Conservation (phyloP, 2,329 filamentous ascomycete species). For the Nigrograna mackinnonii region DNA sequence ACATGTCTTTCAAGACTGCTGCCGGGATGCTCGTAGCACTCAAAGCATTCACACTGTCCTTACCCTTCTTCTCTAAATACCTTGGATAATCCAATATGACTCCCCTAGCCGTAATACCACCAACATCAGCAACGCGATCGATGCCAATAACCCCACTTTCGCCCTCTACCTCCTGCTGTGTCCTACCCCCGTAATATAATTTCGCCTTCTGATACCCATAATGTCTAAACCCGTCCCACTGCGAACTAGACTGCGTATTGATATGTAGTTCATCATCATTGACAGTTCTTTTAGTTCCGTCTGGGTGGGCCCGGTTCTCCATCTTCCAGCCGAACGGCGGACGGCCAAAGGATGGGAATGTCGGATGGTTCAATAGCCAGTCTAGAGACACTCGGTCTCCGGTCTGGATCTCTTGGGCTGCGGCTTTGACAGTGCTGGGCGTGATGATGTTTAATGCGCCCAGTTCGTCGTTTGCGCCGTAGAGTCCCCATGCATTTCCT, state of each 20-base stretch:
- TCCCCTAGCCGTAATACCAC: constrained; percentile 32
- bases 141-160: constrained; percentile 21
- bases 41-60: constrained; percentile 22
- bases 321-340: constrained; percentile 33
- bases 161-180: constrained; percentile 5
- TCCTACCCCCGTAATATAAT: constrained; percentile 47
- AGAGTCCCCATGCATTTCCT: constrained; percentile 62
- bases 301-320: constrained; percentile 26
- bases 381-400: constrained; percentile 43
- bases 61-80: constrained; percentile 23
- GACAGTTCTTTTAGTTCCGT: constrained; percentile 30
- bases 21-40: constrained; percentile 22
- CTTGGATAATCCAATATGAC: constrained; percentile 38
- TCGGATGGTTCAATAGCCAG: constrained; percentile 46
- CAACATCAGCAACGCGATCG: constrained; percentile 33
- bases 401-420: constrained; percentile 50
- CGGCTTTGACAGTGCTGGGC: constrained; percentile 45
- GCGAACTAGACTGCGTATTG: constrained; percentile 41
- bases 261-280: constrained; percentile 43
- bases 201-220: constrained; percentile 47
- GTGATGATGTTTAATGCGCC: constrained; percentile 62
- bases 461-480: constrained; percentile 54
- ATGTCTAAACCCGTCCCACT: constrained; percentile 47
- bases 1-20: constrained; percentile 31
- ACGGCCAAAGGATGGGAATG: constrained; percentile 41